Base-by-base conservation (phyloP, 2,329 filamentous ascomycete species). In the Tympanopsis confertula region DNA sequence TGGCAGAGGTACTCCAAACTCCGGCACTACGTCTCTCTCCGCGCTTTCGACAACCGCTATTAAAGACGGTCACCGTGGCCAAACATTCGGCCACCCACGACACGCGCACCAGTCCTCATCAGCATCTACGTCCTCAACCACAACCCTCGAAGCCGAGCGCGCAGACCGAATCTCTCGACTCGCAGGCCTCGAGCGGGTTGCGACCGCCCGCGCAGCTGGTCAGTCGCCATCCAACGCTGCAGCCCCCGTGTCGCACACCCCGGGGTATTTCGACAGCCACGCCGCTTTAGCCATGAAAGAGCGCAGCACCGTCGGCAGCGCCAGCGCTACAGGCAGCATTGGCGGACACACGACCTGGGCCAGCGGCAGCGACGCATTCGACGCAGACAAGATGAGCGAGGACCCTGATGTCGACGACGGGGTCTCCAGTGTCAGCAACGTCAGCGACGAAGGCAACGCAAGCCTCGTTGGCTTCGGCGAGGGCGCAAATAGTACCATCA, bases 121-220 rank as follows among this genome's bases (percentile, higher is more conserved):
- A 55, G 60, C 76, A 50, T 68, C 73, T 48, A 64, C 71, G 47
- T 59, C 74, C 5, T 82, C 78, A 15, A 74, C 75, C 38, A 82
- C 74, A 46, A 89, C 82, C 50, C 78, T 91, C 42, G 88, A 94
- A 51, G 87, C 87, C 44, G 88, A 94, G 59, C 86, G 88, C 48
- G 87, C 86, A 44, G 88, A 95, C 60, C 87, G 89, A 51, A 95
- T 96, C 59, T 94, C 87, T 32, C 87, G 89, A 37, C 78, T 95
- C 17, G 85, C 88, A 12, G 89, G 89, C n/a, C 74, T 95, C 26
- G 87, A 94, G 57, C 78, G 85, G 40, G 80, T 95, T 40, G 80
- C 83, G 13, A 84, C 86, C n/a, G 70, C 82, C 32, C 79, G 84
- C 43, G 66, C 35, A 1, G n/a, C 10, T 37, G 44, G 24, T 41